Conservation (phyloP, 495 filamentous ascomycete species). For the Lasiosphaeria miniovina region DNA sequence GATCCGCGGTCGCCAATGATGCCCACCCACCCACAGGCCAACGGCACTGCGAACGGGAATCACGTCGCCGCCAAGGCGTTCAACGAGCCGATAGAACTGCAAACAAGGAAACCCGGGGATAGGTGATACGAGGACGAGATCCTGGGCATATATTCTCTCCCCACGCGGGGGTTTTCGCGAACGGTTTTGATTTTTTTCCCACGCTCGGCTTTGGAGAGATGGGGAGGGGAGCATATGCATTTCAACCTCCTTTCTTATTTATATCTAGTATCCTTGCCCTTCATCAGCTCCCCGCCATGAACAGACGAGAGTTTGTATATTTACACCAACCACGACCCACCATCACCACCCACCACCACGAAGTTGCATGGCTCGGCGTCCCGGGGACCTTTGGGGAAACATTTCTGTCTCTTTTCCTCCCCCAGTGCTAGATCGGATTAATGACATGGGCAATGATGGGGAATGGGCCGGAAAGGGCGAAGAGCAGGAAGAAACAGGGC, state of each 20-base stretch:
- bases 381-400: not conserved
- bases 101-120: conserved; percentile 36
- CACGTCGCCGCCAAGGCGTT: conserved; percentile 19
- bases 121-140: conserved; percentile 16
- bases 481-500: not conserved
- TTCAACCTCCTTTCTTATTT: not conserved
- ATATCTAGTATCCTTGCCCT: not conserved
- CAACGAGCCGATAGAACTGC: conserved; percentile 43
- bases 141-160: not conserved
- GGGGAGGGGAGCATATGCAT: not conserved
- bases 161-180: not conserved
- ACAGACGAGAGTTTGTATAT: not conserved
- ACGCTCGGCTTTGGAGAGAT: not conserved
- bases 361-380: not conserved
- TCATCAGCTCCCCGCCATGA: not conserved
- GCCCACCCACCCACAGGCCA: conserved; percentile 21
- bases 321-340: not conserved
- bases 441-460: not conserved
- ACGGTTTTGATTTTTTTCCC: not conserved
- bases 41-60: conserved; percentile 17
- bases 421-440: not conserved
- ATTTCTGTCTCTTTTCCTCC: not conserved
- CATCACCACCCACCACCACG: not conserved
- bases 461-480: not conserved
- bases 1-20: conserved; percentile 36